phyloP scores from a whole-genome alignment of 2,329 filamentous ascomycete genomes.

The Fusarium redolens region DNA sequence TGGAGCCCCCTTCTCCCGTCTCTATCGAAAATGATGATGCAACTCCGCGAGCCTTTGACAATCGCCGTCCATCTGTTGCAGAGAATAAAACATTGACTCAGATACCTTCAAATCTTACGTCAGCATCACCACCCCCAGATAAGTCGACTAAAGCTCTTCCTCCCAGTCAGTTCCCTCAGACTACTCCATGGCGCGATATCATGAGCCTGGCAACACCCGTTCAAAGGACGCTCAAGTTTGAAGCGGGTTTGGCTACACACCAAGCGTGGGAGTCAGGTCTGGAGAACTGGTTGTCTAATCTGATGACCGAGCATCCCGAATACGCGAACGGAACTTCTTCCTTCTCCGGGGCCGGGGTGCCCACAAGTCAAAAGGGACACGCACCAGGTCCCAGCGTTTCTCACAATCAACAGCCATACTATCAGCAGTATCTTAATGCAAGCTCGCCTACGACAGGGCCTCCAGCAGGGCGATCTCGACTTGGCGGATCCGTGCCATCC shows the following conservation, averaged over 20 bases:
- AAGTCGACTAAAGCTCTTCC: constrained; percentile 31
- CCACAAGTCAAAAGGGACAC: constrained; percentile 32
- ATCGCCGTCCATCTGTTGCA: constrained; percentile 53
- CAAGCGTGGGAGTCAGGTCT: constrained; percentile 80
- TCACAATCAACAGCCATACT: constrained; percentile 60
- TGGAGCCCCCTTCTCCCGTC: constrained; percentile 58
- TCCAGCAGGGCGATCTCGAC: constrained; percentile 51
- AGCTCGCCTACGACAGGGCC: constrained; percentile 45
- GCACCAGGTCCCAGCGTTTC: constrained; percentile 39
- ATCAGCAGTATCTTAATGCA: constrained; percentile 67
- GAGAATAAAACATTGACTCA: constrained; percentile 55
- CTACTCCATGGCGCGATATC: constrained; percentile 80
- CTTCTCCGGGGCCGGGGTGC: constrained; percentile 40
- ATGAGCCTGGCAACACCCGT: constrained; percentile 71
- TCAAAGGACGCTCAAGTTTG: constrained; percentile 79
- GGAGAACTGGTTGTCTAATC: constrained; percentile 63
- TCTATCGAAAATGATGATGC: constrained; percentile 52
- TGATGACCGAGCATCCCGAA: constrained; percentile 61
- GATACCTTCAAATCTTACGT: constrained; percentile 49
- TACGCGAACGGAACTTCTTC: constrained; percentile 54
- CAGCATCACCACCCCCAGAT: constrained; percentile 52
- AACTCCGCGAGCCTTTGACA: constrained; percentile 35
- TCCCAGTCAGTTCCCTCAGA: constrained; percentile 40
- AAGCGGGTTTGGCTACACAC: constrained; percentile 77
- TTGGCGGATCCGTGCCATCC: constrained; percentile 54